Percentiles rank a stretch among this genome's conserved stretches.
These are phyloP conservation scores for Galerina sulciceps DNA, from an alignment of 768 basidiomycete genomes.

Conservation along the genomic window DNA sequence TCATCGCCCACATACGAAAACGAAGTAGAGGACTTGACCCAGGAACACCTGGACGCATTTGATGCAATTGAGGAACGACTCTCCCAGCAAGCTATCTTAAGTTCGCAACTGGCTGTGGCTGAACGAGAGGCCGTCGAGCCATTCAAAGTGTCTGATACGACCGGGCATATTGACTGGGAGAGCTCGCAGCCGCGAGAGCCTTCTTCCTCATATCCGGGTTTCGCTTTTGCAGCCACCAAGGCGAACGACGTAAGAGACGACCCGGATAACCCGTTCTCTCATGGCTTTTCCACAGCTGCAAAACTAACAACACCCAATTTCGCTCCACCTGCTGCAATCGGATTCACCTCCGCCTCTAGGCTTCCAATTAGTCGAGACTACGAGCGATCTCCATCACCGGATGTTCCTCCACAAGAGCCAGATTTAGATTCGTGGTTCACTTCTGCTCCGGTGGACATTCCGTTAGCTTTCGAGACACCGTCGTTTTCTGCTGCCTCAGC, in stretches of 20 bases:
- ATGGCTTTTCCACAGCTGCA: slow-evolving; percentile 10
- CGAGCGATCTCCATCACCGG: slow-evolving; percentile 43
- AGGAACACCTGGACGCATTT: slow-evolving; percentile 58
- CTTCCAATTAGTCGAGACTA: slow-evolving; percentile 15
- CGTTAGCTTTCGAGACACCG: slow-evolving; percentile 8
- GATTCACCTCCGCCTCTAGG: slow-evolving; percentile 34
- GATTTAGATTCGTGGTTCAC: slow-evolving; percentile 58
- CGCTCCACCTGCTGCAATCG: slow-evolving; percentile 8
- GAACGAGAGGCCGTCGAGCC: neutral
- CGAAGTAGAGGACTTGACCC: slow-evolving; percentile 52
- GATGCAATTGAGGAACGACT: slow-evolving; percentile 53
- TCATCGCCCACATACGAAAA: slow-evolving; percentile 71
- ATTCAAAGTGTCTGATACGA: neutral
- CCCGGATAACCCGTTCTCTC: slow-evolving; percentile 47
- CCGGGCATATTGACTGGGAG: slow-evolving; percentile 12
- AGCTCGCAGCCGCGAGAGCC: slow-evolving; percentile 20
- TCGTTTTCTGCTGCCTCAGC: slow-evolving; percentile 7
- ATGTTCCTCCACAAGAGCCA: slow-evolving; percentile 37
- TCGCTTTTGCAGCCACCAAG: slow-evolving; percentile 6
- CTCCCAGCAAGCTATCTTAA: slow-evolving; percentile 33
- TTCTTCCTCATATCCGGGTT: slow-evolving; percentile 6
- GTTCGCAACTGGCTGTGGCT: neutral
- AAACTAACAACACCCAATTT: slow-evolving; percentile 5
- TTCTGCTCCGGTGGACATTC: slow-evolving; percentile 28
- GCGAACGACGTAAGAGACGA: slow-evolving; percentile 32